A percentile compares a stretch with the other conserved stretches of the same genome.
Conservation (phyloP, 2,329 filamentous ascomycete species). For the Claviceps cyperi region DNA sequence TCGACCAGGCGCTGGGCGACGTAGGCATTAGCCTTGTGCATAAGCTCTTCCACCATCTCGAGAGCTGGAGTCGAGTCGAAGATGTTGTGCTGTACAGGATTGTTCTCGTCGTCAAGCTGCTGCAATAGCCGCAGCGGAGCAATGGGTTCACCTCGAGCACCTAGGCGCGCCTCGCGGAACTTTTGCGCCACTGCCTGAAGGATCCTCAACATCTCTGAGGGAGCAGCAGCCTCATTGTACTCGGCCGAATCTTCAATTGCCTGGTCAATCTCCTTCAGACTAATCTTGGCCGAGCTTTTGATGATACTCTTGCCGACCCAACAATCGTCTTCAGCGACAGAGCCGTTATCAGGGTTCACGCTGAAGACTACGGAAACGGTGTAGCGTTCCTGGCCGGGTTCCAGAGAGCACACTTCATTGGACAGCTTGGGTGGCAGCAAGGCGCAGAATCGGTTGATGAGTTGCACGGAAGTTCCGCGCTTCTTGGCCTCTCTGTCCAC, state of each 20-base stretch:
- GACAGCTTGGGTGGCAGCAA: constrained; percentile 80
- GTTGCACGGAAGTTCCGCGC: constrained; percentile 86
- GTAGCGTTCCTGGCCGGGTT: constrained; percentile 76
- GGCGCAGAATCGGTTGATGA: constrained; percentile 77
- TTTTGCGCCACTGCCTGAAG: constrained; percentile 74
- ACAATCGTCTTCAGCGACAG: constrained; percentile 68
- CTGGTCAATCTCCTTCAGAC: constrained; percentile 73
- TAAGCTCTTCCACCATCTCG: constrained; percentile 87
- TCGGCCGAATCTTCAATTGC: constrained; percentile 52
- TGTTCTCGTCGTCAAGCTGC: constrained; percentile 94
- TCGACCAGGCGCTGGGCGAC: constrained; percentile 72
- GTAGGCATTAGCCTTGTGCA: constrained; percentile 81
- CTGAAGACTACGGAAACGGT: constrained; percentile 88
- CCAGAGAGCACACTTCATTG: constrained; percentile 74
- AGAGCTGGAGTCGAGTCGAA: constrained; percentile 83
- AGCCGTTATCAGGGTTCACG: constrained; percentile 67
- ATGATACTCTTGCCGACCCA: constrained; percentile 92
- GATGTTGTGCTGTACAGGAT: constrained; percentile 90
- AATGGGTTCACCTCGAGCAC: constrained; percentile 63
- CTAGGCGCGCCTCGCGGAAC: constrained; percentile 78
- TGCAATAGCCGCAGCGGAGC: constrained; percentile 79
- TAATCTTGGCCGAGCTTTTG: constrained; percentile 77
- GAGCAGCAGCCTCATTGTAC: constrained; percentile 50
- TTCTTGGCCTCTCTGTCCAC: constrained; percentile 97
- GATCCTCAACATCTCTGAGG: constrained; percentile 64